These are phyloP conservation scores for Spathaspora girioi DNA, from an alignment of 805 yeast species.

Conservation along the genomic window DNA sequence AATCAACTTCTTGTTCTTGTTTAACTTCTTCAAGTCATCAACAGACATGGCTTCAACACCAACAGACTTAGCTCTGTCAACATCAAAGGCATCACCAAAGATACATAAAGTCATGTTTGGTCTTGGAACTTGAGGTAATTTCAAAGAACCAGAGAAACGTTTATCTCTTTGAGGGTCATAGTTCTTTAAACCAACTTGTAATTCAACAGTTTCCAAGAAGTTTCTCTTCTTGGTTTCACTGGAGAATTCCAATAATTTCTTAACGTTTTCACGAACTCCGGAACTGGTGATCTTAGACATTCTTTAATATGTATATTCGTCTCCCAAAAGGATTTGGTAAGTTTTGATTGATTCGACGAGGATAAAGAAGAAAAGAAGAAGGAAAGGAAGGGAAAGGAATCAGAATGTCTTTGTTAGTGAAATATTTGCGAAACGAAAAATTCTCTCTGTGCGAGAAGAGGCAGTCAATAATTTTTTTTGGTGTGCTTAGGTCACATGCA, in stretches of 20 bases:
- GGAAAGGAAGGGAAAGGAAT: not conserved
- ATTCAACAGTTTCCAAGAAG: slow-evolving; percentile 99
- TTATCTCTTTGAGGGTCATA: slow-evolving; percentile 99
- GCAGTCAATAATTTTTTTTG: not conserved
- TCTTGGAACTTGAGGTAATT: slow-evolving; percentile 98
- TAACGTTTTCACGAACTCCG: slow-evolving; percentile 96
- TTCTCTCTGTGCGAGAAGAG: not conserved
- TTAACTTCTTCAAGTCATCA: slow-evolving; percentile 98
- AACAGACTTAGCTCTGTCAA: slow-evolving; percentile 99
- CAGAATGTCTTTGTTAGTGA: not conserved
- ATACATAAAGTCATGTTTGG: slow-evolving; percentile 99
- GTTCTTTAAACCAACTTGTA: slow-evolving; percentile 99
- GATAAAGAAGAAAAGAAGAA: slow-evolving; percentile 24
- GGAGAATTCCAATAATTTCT: slow-evolving; percentile 85
- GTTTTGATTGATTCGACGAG: slow-evolving; percentile 55
- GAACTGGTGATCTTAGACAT: slow-evolving; percentile 90
- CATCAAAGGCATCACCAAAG: slow-evolving; percentile 99
- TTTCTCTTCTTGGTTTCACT: slow-evolving; percentile 98
- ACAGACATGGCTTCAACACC: slow-evolving; percentile 99
- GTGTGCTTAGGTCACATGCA: not conserved
- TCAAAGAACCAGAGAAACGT: slow-evolving; percentile 99
- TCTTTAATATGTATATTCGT: slow-evolving; percentile 44
- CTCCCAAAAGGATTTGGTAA: slow-evolving; percentile 66
- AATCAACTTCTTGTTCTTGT: slow-evolving; percentile 99
- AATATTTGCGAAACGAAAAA: not conserved